Percentiles rank a stretch among this genome's conserved stretches.
Evolutionary conservation across 192 early-diverging fungal species (phyloP).

Genomic region (Gorgonomyces haynaldii): DNA sequence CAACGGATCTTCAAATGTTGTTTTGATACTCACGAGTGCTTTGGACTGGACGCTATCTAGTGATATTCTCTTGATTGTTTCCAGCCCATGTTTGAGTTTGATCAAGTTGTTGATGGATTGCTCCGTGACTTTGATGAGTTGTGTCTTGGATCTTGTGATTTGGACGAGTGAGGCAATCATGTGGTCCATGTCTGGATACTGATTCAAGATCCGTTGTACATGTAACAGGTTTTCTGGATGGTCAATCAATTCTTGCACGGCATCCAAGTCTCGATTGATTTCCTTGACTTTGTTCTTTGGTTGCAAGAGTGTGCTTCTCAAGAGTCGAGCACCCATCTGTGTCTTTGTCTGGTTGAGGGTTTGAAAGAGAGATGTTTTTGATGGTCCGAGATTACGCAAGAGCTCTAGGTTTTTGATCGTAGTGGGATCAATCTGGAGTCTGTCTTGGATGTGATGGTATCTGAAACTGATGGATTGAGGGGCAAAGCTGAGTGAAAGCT

Average conservation of each 20-base stretch:
- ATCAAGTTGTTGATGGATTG: conserved; percentile 2
- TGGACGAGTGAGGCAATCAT: conserved; percentile 28
- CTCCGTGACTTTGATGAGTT: not conserved
- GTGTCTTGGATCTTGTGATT: no score
- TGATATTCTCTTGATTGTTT: no score
- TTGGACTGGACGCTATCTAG: no score
- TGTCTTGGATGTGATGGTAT: not conserved
- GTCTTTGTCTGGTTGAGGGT: not conserved
- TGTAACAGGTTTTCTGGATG: not conserved
- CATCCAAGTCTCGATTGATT: not conserved
- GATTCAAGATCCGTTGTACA: not conserved
- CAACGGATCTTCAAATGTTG: not conserved
- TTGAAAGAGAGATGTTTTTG: not conserved
- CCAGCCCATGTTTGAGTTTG: not conserved
- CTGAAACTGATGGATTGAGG: not conserved
- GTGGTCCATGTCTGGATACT: conserved; percentile 4
- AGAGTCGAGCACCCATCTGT: conserved; percentile 36
- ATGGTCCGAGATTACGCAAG: not conserved
- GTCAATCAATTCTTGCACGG: not conserved
- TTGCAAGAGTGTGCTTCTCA: conserved; percentile 68
- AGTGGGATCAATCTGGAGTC: not conserved
- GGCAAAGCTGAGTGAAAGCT: no score
- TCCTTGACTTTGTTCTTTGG: conserved; percentile 24
- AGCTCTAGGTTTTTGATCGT: not conserved
- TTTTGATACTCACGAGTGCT: no score